Percentiles rank a stretch among this genome's conserved stretches.
Evolutionary conservation across 1,284 basidiomycete species (phyloP).

Genomic region (Apiotrichum gracile): DNA sequence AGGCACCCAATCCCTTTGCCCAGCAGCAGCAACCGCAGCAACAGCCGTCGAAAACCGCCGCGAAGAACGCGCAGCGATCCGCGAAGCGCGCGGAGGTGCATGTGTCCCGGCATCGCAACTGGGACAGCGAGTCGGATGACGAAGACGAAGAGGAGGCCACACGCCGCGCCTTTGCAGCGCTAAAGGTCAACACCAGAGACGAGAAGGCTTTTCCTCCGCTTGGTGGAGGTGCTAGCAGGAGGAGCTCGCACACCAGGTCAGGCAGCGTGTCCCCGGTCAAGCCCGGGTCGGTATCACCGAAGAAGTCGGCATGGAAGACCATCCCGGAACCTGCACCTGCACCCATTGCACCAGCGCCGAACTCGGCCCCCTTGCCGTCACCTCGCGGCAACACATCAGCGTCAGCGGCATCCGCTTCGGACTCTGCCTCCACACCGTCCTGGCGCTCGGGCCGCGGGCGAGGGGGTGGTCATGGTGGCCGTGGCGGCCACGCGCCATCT

Average conservation of each 20-base stretch:
- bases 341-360: not conserved
- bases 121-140: slow-evolving; percentile 31
- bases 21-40: slow-evolving; percentile 12
- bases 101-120: slow-evolving; percentile 2
- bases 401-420: not conserved
- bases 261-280: not conserved
- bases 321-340: not conserved
- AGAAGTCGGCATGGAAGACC: slow-evolving; percentile 1
- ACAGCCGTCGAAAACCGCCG: slow-evolving; percentile 52
- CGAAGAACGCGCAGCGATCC: slow-evolving; percentile 64
- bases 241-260: not conserved
- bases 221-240: slow-evolving; percentile 1
- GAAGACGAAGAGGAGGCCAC: slow-evolving; percentile 24
- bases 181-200: slow-evolving; percentile 10
- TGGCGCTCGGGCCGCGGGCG: not conserved
- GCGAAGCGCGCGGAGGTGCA: slow-evolving; percentile 18
- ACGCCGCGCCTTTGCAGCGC: slow-evolving; percentile 22
- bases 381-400: no score
- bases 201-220: slow-evolving; percentile 19
- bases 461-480: no score
- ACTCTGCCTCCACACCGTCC: not conserved
- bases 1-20: slow-evolving; percentile 24
- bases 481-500: not conserved
- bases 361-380: no score
- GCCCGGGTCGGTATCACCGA: not conserved